phyloP scores from a whole-genome alignment of 208 protist genomes.

The Porcisia hertigi region DNA sequence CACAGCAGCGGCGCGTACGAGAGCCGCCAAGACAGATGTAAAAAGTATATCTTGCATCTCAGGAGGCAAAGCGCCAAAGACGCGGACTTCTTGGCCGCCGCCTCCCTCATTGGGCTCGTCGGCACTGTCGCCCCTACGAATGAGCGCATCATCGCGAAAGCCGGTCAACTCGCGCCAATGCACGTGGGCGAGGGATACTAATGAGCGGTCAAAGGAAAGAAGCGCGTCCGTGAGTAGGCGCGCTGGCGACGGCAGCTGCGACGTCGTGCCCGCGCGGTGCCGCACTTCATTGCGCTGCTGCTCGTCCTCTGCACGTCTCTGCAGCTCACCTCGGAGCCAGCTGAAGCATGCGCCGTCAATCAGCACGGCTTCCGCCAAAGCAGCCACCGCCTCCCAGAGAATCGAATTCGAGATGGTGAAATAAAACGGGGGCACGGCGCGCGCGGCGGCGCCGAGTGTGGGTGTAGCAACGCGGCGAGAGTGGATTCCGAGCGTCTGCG shows the following conservation, averaged over 20 bases:
- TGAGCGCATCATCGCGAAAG: neutral
- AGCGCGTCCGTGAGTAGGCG: constrained; percentile 10
- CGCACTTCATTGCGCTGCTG: neutral
- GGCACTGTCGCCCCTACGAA: neutral
- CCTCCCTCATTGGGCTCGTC: neutral
- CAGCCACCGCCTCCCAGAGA: constrained; percentile 30
- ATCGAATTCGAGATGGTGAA: constrained; percentile 14
- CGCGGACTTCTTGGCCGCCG: neutral
- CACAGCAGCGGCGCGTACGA: constrained; percentile 20
- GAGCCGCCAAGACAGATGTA: neutral
- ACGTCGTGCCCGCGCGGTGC: neutral
- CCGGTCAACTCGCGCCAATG: neutral
- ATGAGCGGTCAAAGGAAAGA: constrained; percentile 3
- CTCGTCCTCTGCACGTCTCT: neutral
- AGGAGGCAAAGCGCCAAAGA: neutral
- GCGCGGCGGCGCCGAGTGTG: neutral
- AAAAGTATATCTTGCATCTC: constrained; percentile 3
- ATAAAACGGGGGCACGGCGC: neutral
- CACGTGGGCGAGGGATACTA: neutral
- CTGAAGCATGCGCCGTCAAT: constrained; percentile 16
- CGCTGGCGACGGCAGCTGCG: neutral
- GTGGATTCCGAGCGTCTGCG: neutral
- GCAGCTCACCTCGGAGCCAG: constrained; percentile 13
- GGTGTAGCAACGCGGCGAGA: neutral
- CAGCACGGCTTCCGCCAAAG: constrained; percentile 28